Conservation (phyloP, 192 early-diverging fungal genomes). For the Umbelopsis ramanniana region DNA sequence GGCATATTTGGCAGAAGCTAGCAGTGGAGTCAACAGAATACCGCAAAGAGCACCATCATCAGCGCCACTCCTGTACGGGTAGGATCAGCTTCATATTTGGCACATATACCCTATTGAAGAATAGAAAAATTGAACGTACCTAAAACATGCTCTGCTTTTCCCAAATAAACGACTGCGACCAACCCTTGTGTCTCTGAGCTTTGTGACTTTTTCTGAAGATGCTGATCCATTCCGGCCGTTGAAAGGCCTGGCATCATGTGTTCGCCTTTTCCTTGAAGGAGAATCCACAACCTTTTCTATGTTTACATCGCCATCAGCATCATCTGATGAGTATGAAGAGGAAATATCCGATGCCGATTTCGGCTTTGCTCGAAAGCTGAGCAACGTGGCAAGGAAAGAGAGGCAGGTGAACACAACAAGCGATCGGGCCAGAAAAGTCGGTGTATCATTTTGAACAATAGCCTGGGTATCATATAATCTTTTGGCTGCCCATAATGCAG, state of each 20-base stretch:
- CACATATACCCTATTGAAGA: background rate
- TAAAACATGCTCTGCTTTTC: slow-evolving; percentile 17
- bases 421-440: background rate
- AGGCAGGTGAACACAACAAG: background rate
- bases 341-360: background rate
- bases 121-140: background rate
- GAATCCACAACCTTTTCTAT: background rate
- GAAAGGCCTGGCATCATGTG: background rate
- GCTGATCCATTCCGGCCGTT: background rate
- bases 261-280: background rate
- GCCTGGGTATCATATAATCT: background rate
- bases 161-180: slow-evolving; percentile 15
- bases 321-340: slow-evolving; percentile 12
- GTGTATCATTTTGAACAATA: background rate
- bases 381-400: background rate
- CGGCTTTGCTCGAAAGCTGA: slow-evolving; percentile 9
- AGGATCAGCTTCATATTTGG: background rate
- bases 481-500: background rate
- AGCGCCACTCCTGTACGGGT: slow-evolving; percentile 46
- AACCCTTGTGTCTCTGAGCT: slow-evolving; percentile 5
- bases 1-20: slow-evolving; percentile 54
- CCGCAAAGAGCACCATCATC: slow-evolving; percentile 63
- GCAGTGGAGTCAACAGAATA: slow-evolving; percentile 54
- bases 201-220: background rate
- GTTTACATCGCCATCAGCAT: slow-evolving; percentile 7